Base-by-base conservation (phyloP, 306 rosid genomes). In the Alnus glutinosa region DNA sequence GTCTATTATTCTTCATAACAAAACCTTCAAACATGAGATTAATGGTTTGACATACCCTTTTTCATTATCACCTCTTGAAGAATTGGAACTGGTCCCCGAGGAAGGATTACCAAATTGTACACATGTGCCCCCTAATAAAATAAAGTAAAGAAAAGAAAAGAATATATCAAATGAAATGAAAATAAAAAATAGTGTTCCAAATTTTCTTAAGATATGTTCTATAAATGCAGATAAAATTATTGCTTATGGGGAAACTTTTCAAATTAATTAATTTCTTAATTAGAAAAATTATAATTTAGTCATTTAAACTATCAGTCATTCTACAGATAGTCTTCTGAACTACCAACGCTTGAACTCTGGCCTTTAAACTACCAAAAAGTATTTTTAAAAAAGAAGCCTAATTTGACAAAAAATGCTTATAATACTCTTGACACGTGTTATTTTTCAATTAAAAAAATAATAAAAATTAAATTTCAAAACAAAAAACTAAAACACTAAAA, bases 61-160 rank as follows among this genome's bases (percentile, higher is more conserved):
- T 74, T 92, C 92, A 36, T 75, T 76, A 70, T 88, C 88, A 57
- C 70, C 86, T 80, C 90, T 80, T 62, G 83, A 51, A 36, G 87
- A 87, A 88, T 71, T 84, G 59, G 86, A 55, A 51, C 78, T 80
- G 28, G 86, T 74, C 77, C 80, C 91, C 5, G 89, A 76, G 64
- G 90, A 84, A 81, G 55, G 79, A 67, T 61, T 77, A 63, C 80
- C 81, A 69, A 86, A 89, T 84, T 88, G 86, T 72, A 86, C 91
- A 87, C 63, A 88, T 67, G 94, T 85, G 78, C 79, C 78, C 70
- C 88, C 94, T 90, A 75, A 23, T 23, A 23, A 23, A 23, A 23
- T 23, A 71, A 59, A 75, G 75, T 39, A 70, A 61, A 57, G 16
- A 76, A 48, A 61, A 44, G 44, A 61, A 36, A 34, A 55, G 75